Evolutionary conservation across 208 protist species (phyloP).

Genomic region (Kentomonas sorsogonicus): DNA sequence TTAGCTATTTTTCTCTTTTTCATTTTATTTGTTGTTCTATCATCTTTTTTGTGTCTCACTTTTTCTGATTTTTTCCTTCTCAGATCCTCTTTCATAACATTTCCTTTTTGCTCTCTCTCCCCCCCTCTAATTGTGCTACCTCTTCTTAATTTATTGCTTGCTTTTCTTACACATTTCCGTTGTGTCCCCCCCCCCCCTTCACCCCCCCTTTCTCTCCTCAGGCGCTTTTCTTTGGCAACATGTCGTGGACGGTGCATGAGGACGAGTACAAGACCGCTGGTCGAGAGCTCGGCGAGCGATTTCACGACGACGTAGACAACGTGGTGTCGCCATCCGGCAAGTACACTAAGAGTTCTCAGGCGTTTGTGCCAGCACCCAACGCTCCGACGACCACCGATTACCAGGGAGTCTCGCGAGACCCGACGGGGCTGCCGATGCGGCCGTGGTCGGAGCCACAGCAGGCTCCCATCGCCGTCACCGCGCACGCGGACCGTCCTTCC

Average conservation of each 20-base stretch:
- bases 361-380: constrained; percentile 44
- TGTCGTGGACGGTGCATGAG: constrained; percentile 85
- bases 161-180: too few species aligned
- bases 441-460: constrained; percentile 1
- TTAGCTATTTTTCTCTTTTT: too few species aligned
- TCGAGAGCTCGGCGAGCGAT: constrained; percentile 37
- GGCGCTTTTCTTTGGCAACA: constrained; percentile 8
- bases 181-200: neutral
- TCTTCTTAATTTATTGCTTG: too few species aligned
- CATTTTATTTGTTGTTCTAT: too few species aligned
- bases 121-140: too few species aligned
- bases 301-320: constrained; percentile 30
- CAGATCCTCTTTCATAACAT: too few species aligned
- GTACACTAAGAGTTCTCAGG: constrained; percentile 77
- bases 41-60: too few species aligned
- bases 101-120: too few species aligned
- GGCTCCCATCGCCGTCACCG: neutral
- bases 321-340: constrained; percentile 29
- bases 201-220: too few species aligned
- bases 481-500: neutral
- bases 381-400: constrained; percentile 14
- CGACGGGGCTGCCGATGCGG: constrained; percentile 2
- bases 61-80: too few species aligned
- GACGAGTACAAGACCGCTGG: constrained; percentile 66
- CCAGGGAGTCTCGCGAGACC: too few species aligned